A percentile compares a stretch with the other conserved stretches of the same genome.
phyloP scores from a whole-genome alignment of 2,329 filamentous ascomycete species.

The Pseudogymnoascus sp. region DNA sequence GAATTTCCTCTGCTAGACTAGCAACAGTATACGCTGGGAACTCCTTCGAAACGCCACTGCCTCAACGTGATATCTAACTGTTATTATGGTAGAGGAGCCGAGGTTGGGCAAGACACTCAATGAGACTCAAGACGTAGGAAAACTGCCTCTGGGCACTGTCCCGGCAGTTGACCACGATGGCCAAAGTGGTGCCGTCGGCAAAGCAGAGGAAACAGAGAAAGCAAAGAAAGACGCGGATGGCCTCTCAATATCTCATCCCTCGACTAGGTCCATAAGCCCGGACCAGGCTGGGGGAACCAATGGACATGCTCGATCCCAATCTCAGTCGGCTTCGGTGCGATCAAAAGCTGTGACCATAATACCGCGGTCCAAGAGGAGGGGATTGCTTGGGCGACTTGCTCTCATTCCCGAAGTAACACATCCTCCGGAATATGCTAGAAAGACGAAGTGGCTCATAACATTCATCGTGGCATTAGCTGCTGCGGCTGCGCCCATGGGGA shows the following conservation, averaged over 20 bases:
- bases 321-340: constrained; percentile 33
- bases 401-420: constrained; percentile 71
- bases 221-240: constrained; percentile 12
- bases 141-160: not conserved
- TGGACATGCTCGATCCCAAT: constrained; percentile 20
- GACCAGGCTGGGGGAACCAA: constrained; percentile 9
- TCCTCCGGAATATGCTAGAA: constrained; percentile 62
- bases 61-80: not conserved
- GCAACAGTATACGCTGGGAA: not conserved
- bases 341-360: constrained; percentile 35
- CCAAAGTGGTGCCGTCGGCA: not conserved
- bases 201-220: not conserved
- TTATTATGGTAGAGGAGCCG: not conserved
- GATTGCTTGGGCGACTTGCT: constrained; percentile 61
- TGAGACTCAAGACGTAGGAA: constrained; percentile 3
- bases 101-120: not conserved
- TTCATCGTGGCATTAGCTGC: constrained; percentile 67
- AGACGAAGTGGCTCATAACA: constrained; percentile 79
- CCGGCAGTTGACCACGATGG: not conserved
- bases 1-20: not conserved
- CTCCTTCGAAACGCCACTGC: not conserved
- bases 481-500: constrained; percentile 72
- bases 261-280: constrained; percentile 17
- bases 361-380: constrained; percentile 50
- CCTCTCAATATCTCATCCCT: constrained; percentile 18